Evolutionary conservation across 345 rosid genomes (phyloP), one percentile per base, ranked within the genome.

Genomic region (Microcos paniculata): DNA sequence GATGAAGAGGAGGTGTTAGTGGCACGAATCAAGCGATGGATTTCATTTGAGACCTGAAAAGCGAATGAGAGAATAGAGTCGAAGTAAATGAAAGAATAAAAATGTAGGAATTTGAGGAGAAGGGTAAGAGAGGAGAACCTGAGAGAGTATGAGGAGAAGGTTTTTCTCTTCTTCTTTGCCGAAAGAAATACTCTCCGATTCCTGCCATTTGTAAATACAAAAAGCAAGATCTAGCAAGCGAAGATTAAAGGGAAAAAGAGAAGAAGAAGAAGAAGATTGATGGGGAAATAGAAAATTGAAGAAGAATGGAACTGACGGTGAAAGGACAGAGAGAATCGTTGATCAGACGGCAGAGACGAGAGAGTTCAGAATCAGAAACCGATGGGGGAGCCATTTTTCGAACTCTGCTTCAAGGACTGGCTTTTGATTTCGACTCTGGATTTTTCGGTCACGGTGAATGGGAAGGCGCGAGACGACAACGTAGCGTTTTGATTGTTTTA

Each of bases 81-180:
- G 40, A 45, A 40, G 38, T 56, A 21, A 43, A 23, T 56, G 31
- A 68, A 69, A 0, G 9, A n/a, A 8, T 58, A 40, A 33, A n/a
- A 19, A 6, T 51, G 3, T 33, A 46, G 62, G 35, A 9, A 8
- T 21, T 40, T 51, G 19, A 74, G n/a, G 23, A 69, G 46, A 31
- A 45, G 30, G 51, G 57, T 38, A 58, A 48, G 9, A 43, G 58
- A 57, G 40, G 26, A 43, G 49, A 63, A 88, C 96, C 89, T 85
- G 85, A 62, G 96, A 89, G 18, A 91, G 90, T 65, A 89, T 73
- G 61, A 84, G 57, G 58, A 91, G 82, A 64, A 93, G 78, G 19
- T 77, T 73, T 73, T 84, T 86, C 86, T 91, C 91, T 23, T 58
- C 55, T 46, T 81, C 85, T 61, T 61, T 28, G 33, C 33, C 28